Evolutionary conservation across 169 alveolate species (phyloP).

Genomic region (Eimeria maxima): DNA sequence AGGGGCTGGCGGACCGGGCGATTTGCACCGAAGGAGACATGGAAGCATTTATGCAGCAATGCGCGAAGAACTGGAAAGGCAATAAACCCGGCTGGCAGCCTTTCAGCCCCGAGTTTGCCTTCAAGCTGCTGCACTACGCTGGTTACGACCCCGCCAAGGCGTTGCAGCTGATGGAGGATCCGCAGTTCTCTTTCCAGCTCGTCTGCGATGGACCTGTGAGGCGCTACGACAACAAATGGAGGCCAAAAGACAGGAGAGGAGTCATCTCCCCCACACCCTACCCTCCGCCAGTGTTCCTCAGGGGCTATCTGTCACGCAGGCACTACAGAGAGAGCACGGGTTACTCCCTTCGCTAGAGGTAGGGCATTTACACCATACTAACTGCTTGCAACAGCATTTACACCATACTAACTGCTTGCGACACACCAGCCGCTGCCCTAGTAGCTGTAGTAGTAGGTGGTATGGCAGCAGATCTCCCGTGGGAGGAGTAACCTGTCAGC

Average conservation of each 20-base stretch:
- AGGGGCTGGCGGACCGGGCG: slow-evolving; percentile 89
- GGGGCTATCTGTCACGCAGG: slow-evolving; percentile 79
- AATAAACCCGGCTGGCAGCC: slow-evolving; percentile 94
- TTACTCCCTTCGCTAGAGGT: slow-evolving; percentile 65
- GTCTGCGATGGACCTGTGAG: slow-evolving; percentile 93
- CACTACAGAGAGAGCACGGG: slow-evolving; percentile 80
- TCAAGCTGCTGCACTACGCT: slow-evolving; percentile 91
- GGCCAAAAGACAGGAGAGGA: slow-evolving; percentile 92
- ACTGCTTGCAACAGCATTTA: not conserved
- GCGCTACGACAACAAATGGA: slow-evolving; percentile 93
- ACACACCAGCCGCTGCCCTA: not conserved
- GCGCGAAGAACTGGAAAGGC: slow-evolving; percentile 92
- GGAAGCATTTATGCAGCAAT: slow-evolving; percentile 90
- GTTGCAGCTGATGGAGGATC: slow-evolving; percentile 90
- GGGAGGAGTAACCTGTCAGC: not conserved
- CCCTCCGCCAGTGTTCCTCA: slow-evolving; percentile 79
- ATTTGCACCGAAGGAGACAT: slow-evolving; percentile 90
- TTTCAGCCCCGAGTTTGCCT: slow-evolving; percentile 93
- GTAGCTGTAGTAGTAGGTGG: not conserved
- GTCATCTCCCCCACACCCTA: slow-evolving; percentile 87
- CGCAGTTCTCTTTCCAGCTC: slow-evolving; percentile 89
- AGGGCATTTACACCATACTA: not conserved
- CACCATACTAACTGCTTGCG: not conserved
- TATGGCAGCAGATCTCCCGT: not conserved
- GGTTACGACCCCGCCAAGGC: slow-evolving; percentile 93